Evolutionary conservation across 345 rosid species (phyloP), one percentile per base, ranked within the genome.

Genomic region (Anacardium occidentale): DNA sequence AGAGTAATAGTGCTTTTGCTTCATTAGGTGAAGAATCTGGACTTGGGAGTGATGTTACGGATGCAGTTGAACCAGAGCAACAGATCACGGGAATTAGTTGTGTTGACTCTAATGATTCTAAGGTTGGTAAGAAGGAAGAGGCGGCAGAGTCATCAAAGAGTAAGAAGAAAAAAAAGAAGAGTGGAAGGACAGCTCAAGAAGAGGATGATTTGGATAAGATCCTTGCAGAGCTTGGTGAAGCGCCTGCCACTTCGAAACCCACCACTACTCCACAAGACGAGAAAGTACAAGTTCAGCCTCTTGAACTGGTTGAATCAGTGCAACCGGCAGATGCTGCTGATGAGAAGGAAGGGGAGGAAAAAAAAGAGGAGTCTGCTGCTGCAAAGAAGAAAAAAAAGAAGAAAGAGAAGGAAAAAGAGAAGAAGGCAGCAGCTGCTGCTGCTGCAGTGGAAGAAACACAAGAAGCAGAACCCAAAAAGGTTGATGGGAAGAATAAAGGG

Each of bases 121-220:
- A 82, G 66, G 77, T 64, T 63, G 64, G 63, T 71, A 86, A 77
- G 81, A 78, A 40, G 45, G 92, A 72, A 64, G 93, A 82, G 69
- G 84, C 62, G n/a, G 83, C 70, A 55, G 96, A 92, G 62, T 75
- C 88, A 65, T 81, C 87, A 4, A 94, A 92, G 87, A 85, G 78
- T 55, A 94, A 92, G 86, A 90, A 88, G 62, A 92, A 90, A 82
- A 87, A 89, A 68, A 90, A 94, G 85, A 59, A 90, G 82, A 86
- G 89, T 79, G 97, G 90, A 61, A 92, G 96, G 76, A 88, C 98
- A 68, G 96, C 84, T 52, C 90, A 95, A 64, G 98, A 95, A 81
- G 98, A 95, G 83, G 96, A 89, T 13, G 99, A 95, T 75, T 84
- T 95, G 87, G 99, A 95, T 78, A 90, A 88, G 82, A 77, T 95